Conservation (phyloP, 2,329 filamentous ascomycete genomes). For the Gyromitra esculenta region DNA sequence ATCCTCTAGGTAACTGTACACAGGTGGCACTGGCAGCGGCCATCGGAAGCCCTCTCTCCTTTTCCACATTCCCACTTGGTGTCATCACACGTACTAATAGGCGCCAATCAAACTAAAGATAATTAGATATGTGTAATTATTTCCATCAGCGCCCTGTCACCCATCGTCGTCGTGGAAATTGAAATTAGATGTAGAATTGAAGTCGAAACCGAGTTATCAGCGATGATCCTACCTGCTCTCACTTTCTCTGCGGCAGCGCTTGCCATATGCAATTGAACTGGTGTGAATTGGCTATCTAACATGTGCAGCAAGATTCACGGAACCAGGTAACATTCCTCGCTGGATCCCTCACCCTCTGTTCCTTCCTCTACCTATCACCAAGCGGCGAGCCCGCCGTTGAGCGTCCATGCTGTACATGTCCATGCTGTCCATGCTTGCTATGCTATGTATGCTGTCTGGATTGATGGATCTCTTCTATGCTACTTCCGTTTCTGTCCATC, state of each 20-base stretch:
- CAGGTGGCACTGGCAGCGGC: conserved; percentile 24
- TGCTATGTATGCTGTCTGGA: too few species aligned
- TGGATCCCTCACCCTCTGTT: neutral
- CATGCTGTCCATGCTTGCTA: neutral
- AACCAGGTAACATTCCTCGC: conserved; percentile 8
- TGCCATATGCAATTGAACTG: conserved; percentile 1
- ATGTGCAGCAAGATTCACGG: neutral
- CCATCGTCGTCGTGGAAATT: neutral
- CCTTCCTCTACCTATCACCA: conserved; percentile 7
- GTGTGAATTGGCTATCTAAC: conserved; percentile 20
- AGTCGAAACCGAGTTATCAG: conserved; percentile 26
- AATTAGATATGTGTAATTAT: neutral
- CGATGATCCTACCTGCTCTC: conserved; percentile 4
- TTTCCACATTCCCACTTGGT: conserved; percentile 24
- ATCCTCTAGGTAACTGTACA: neutral
- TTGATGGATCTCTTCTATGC: conserved; percentile 17
- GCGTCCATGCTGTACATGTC: neutral
- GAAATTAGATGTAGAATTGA: neutral
- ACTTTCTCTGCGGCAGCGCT: neutral
- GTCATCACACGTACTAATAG: neutral
- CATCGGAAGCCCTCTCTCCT: conserved; percentile 11
- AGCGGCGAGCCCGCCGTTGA: conserved; percentile 14
- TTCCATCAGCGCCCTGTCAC: neutral
- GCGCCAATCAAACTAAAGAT: conserved; percentile 17
- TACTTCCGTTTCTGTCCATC: conserved; percentile 36